A percentile compares a stretch with the other conserved stretches of the same genome.
These are phyloP conservation scores for Beauveria australis DNA, from an alignment of 2,329 filamentous ascomycete species.

Conservation along the genomic window DNA sequence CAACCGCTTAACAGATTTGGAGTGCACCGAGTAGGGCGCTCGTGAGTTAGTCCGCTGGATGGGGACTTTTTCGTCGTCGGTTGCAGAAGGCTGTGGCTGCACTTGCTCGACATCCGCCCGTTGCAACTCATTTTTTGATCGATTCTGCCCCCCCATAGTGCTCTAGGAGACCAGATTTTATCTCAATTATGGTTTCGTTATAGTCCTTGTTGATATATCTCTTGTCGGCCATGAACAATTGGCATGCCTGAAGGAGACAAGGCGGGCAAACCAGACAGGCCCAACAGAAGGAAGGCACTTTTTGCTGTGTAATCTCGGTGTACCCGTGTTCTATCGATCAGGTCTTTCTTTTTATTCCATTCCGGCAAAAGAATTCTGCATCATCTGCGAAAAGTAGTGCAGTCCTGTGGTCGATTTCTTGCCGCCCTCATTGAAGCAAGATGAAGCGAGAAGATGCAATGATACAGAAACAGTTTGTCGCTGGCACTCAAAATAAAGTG, in stretches of 20 bases:
- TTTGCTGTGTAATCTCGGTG: no score
- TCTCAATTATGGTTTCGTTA: not conserved
- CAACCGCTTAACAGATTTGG: conserved; percentile 30
- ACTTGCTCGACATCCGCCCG: not conserved
- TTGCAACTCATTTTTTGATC: not conserved
- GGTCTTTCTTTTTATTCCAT: no score
- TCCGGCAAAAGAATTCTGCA: no score
- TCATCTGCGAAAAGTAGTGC: no score
- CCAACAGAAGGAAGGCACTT: no score
- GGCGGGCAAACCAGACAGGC: no score
- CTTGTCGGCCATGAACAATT: not conserved
- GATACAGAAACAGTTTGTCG: not conserved
- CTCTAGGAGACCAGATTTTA: no score
- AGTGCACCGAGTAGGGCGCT: conserved; percentile 30
- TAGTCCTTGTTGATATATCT: not conserved
- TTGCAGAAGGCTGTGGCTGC: not conserved
- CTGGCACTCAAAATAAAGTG: not conserved
- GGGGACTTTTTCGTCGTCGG: not conserved
- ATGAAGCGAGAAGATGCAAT: no score
- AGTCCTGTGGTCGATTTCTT: not conserved
- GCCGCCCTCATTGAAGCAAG: not conserved
- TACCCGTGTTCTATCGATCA: no score
- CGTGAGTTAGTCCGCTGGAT: not conserved
- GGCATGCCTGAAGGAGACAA: no score
- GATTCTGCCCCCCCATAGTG: not conserved